A percentile compares a stretch with the other conserved stretches of the same genome.
Evolutionary conservation across 176 grass and related monocot genomes (phyloP).

Genomic region (Echinochloa phyllopogon): DNA sequence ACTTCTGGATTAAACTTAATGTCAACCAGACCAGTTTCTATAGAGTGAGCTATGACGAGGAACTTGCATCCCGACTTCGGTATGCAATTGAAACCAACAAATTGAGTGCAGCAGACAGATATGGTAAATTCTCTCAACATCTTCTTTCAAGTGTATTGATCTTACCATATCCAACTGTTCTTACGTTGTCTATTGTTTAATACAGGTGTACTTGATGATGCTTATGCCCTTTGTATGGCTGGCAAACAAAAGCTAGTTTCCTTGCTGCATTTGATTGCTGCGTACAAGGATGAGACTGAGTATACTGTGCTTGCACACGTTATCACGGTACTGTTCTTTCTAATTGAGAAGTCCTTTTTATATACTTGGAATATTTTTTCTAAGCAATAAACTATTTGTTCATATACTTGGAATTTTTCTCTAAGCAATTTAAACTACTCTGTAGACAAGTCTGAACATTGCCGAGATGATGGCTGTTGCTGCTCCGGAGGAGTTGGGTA

Average conservation of each 20-base stretch:
- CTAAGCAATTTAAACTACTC: background rate
- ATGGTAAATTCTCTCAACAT: conserved; percentile 54
- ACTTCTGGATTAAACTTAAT: conserved; percentile 92
- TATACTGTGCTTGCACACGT: conserved; percentile 75
- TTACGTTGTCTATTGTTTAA: conserved; percentile 43
- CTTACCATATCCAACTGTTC: conserved; percentile 17
- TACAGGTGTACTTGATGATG: conserved; percentile 93
- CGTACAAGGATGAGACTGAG: conserved; percentile 78
- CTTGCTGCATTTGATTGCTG: conserved; percentile 74
- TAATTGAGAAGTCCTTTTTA: conserved; percentile 8
- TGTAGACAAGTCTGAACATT: conserved; percentile 71
- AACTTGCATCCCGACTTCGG: conserved; percentile 75
- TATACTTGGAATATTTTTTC: conserved; percentile 20
- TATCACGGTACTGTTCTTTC: conserved; percentile 57
- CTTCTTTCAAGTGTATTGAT: conserved; percentile 14
- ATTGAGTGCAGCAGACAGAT: conserved; percentile 83
- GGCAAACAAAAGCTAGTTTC: conserved; percentile 79
- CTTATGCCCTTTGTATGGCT: conserved; percentile 82
- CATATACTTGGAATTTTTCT: no score
- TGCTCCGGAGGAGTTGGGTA: conserved; percentile 65
- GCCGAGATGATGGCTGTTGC: conserved; percentile 66
- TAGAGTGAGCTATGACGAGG: conserved; percentile 81
- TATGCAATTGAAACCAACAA: conserved; percentile 72
- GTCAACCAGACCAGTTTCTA: conserved; percentile 90
- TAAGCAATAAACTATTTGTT: conserved; percentile 41